These are phyloP conservation scores for Dillenia turbinata DNA, from an alignment of 164 flowering plant species.

Conservation along the genomic window DNA sequence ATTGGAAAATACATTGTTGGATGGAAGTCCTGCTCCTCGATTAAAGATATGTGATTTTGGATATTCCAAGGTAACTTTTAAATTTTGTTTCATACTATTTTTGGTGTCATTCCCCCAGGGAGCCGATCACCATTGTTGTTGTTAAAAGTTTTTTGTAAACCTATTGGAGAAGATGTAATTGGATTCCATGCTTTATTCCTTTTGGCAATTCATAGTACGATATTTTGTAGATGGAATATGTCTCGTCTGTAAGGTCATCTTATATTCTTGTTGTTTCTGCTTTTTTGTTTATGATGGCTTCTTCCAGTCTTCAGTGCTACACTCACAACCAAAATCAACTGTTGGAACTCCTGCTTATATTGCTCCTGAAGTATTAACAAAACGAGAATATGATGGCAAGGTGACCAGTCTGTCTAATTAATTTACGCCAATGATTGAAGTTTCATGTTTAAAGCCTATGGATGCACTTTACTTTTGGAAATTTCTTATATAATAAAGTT, in stretches of 20 bases:
- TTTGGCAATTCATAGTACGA: too few species aligned
- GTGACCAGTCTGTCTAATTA: constrained; percentile 17
- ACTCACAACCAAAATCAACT: constrained; percentile 77
- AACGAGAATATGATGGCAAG: constrained; percentile 74
- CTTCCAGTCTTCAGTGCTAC: constrained; percentile 57
- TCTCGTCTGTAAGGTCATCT: not conserved
- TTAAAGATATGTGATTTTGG: constrained; percentile 78
- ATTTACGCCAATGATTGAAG: too few species aligned
- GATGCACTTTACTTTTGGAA: too few species aligned
- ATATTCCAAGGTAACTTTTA: constrained; percentile 59
- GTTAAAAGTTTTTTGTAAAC: too few species aligned
- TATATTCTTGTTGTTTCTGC: not conserved
- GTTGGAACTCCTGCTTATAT: constrained; percentile 80
- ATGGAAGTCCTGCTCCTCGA: constrained; percentile 76
- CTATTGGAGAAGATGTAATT: too few species aligned
- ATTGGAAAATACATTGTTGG: constrained; percentile 69
- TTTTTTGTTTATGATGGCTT: not conserved
- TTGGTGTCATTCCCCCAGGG: too few species aligned
- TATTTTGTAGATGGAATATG: too few species aligned
- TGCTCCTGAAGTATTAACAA: constrained; percentile 59
- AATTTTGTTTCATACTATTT: not conserved
- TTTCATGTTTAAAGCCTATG: too few species aligned
- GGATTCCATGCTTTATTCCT: too few species aligned
- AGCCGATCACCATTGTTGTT: too few species aligned
- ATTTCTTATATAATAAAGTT: too few species aligned